Conservation (phyloP, 1,284 basidiomycete genomes). For the Somion occarium region DNA sequence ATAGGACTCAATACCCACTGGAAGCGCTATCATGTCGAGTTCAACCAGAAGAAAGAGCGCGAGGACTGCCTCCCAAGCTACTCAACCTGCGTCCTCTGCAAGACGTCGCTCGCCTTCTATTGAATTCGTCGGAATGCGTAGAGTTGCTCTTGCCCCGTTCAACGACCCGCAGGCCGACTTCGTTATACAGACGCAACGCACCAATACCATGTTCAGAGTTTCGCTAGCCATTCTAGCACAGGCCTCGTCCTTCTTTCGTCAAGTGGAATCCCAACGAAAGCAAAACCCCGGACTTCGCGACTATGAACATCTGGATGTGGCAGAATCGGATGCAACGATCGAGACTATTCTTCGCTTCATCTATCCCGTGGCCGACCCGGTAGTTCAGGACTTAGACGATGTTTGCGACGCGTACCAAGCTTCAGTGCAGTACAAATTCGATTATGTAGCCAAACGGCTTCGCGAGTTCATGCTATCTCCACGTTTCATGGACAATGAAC, state of each 20-base stretch:
- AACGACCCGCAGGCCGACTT: conserved; percentile 7
- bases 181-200: neutral
- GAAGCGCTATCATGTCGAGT: too few relatives aligned
- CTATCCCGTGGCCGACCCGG: conserved; percentile 10
- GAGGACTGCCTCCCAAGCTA: too few relatives aligned
- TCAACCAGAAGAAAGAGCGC: too few relatives aligned
- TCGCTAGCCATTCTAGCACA: neutral
- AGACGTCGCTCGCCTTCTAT: conserved; percentile 8
- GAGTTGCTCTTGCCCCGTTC: conserved; percentile 7
- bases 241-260: neutral
- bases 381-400: conserved; percentile 10
- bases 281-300: neutral
- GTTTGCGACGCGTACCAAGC: conserved; percentile 7
- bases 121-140: conserved; percentile 4
- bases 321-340: conserved; percentile 7
- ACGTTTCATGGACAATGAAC: conserved; percentile 10
- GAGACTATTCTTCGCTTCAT: conserved; percentile 10
- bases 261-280: neutral
- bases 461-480: neutral
- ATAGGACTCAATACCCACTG: too few relatives aligned
- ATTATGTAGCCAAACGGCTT: neutral
- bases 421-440: conserved; percentile 3
- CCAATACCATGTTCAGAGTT: neutral
- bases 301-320: neutral
- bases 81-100: too few relatives aligned